Evolutionary conservation across 352 stramenopile genomes (phyloP), one percentile per base, ranked within the genome.

Genomic region (Detonula confervacea): DNA sequence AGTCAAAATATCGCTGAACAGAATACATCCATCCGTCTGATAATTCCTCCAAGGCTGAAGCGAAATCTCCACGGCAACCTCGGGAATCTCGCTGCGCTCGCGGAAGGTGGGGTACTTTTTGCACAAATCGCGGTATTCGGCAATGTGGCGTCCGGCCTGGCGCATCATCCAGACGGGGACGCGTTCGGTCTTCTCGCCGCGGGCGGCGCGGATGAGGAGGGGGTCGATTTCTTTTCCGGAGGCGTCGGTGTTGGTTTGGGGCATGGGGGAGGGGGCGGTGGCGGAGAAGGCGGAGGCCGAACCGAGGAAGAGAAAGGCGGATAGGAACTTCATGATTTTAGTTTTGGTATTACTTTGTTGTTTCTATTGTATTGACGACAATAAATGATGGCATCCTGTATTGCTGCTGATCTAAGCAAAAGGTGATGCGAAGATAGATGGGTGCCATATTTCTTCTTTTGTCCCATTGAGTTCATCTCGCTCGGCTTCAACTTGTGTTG

Each of bases 131-230:
- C 92, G 84, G 73, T 96, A 96, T 80, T 92, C 91, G 52, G 90
- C 64, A 74, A 96, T 96, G 70, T 96, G 92, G 66, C 94, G 84
- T 44, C 94, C 94, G 37, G 94, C 94, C 71, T 97, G 94, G 72
- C 94, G 83, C 94, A 97, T 97, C 94, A 97, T 97, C 92, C 92
- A 97, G 8, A 97, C 94, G 30, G 94, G 94, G 57, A 93, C 87
- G n/a, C 92, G 90, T 84, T 96, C 92, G 8, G 94, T 90, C 44
- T 89, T 89, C 86, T 96, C 91, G 39, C 92, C 92, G 20, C 84
- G 84, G 27, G 92, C 92, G 35, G 92, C 91, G 44, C 92, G 84
- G 62, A 96, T 91, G 55, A 96, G 86, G 16, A 96, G 79, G 12
- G 92, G 92, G 54, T 77, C 72, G 30, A 72, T 69, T 5, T 59